Conservation (phyloP, 208 protist species). For the Leishmania amazonensis region DNA sequence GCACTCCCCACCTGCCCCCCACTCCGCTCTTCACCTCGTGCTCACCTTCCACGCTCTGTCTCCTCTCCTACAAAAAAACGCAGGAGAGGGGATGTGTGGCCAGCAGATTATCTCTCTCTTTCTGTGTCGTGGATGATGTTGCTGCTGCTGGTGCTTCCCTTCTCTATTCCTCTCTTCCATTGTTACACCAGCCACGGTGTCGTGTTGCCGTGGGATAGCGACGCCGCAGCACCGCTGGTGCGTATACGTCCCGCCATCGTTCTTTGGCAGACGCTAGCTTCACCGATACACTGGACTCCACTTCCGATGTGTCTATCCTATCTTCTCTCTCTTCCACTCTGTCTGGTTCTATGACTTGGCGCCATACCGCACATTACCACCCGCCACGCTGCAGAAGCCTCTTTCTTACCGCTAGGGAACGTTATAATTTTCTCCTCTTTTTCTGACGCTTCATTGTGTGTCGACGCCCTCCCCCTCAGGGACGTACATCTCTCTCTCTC, state of each 20-base stretch:
- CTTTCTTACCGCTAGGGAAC: neutral
- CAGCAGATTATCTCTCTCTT: too few relatives aligned
- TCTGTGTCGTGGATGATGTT: neutral
- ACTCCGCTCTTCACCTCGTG: neutral
- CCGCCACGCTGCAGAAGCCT: neutral
- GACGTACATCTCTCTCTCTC: slow-evolving; percentile 5
- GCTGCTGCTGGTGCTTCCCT: neutral
- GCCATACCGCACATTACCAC: neutral
- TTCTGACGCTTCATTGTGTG: neutral
- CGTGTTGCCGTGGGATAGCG: neutral
- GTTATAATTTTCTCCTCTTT: neutral
- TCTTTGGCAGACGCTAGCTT: neutral
- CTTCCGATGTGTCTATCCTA: neutral
- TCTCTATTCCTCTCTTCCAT: neutral
- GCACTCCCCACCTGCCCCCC: neutral
- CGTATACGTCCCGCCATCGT: neutral
- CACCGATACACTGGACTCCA: neutral
- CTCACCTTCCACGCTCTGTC: neutral
- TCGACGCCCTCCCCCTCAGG: neutral
- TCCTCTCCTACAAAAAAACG: neutral
- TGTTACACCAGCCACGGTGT: neutral
- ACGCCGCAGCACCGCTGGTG: neutral
- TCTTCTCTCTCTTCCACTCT: neutral
- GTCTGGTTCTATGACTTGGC: neutral
- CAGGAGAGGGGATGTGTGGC: neutral